A percentile compares a stretch with the other conserved stretches of the same genome.
Evolutionary conservation across 129 eudicot genomes (phyloP).

Genomic region (Oenanthe sinensis): DNA sequence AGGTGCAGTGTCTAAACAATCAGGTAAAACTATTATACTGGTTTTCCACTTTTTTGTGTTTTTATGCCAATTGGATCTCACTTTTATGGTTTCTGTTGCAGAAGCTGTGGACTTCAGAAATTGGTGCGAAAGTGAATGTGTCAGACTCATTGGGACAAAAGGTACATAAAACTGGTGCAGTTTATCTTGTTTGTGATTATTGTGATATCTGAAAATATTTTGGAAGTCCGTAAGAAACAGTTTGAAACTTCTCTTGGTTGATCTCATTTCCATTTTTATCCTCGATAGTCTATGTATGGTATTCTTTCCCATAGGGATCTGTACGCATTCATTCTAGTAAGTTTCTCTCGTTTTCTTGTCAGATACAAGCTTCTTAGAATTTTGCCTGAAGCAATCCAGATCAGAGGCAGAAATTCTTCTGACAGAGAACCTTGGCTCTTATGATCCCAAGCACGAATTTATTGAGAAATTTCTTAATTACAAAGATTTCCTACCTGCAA

Average conservation of each 20-base stretch:
- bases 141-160: conserved; percentile 69
- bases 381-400: conserved; percentile 75
- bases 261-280: neutral
- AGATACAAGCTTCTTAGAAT: conserved; percentile 94
- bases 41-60: neutral
- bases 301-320: neutral
- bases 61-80: neutral
- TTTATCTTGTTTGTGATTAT: neutral
- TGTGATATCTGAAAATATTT: neutral
- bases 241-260: neutral
- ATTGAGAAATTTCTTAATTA: conserved; percentile 79
- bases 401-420: conserved; percentile 80
- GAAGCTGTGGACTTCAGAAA: conserved; percentile 89
- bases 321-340: neutral
- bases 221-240: neutral
- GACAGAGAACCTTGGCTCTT: conserved; percentile 68
- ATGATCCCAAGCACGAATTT: conserved; percentile 68
- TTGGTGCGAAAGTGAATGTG: conserved; percentile 88
- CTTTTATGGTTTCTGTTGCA: conserved; percentile 21
- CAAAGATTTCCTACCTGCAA: conserved; percentile 64
- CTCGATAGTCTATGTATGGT: neutral
- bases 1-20: conserved; percentile 42
- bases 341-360: neutral
- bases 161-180: conserved; percentile 30
- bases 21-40: conserved; percentile 36